These are phyloP conservation scores for Phytophthora pluvialis DNA, from an alignment of 352 stramenopile genomes.

Conservation along the genomic window DNA sequence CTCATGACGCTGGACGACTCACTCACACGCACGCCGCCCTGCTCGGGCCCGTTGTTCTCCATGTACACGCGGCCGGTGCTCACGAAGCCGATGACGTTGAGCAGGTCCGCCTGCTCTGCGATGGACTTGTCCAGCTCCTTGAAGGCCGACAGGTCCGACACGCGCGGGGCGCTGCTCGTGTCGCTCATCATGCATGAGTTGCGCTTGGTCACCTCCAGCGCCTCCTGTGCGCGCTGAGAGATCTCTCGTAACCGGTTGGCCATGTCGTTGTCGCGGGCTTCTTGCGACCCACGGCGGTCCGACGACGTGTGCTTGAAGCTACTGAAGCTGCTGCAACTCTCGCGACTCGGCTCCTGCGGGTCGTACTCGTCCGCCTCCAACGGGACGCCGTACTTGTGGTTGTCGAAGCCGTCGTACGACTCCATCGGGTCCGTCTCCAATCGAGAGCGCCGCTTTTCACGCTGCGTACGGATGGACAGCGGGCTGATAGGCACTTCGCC, in stretches of 20 bases:
- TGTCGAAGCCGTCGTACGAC: constrained; percentile 66
- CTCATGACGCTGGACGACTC: constrained; percentile 57
- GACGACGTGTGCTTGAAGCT: constrained; percentile 34
- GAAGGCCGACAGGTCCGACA: constrained; percentile 69
- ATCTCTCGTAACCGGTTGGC: constrained; percentile 67
- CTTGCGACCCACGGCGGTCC: constrained; percentile 47
- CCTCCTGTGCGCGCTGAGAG: constrained; percentile 65
- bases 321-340: constrained; percentile 34
- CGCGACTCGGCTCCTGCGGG: constrained; percentile 16
- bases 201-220: constrained; percentile 67
- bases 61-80: constrained; percentile 80
- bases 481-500: constrained; percentile 62
- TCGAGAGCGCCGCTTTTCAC: constrained; percentile 45
- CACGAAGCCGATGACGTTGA: constrained; percentile 80
- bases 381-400: constrained; percentile 44
- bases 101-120: constrained; percentile 71
- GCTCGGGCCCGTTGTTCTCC: constrained; percentile 59
- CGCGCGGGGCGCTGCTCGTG: constrained; percentile 65
- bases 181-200: constrained; percentile 85
- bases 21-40: constrained; percentile 65
- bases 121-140: constrained; percentile 78
- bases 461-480: constrained; percentile 55
- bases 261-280: constrained; percentile 57
- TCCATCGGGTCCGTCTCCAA: constrained; percentile 76
- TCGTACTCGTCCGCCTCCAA: constrained; percentile 50